These are phyloP conservation scores for Botrytis galanthina DNA, from an alignment of 2,329 filamentous ascomycete genomes.

Conservation along the genomic window DNA sequence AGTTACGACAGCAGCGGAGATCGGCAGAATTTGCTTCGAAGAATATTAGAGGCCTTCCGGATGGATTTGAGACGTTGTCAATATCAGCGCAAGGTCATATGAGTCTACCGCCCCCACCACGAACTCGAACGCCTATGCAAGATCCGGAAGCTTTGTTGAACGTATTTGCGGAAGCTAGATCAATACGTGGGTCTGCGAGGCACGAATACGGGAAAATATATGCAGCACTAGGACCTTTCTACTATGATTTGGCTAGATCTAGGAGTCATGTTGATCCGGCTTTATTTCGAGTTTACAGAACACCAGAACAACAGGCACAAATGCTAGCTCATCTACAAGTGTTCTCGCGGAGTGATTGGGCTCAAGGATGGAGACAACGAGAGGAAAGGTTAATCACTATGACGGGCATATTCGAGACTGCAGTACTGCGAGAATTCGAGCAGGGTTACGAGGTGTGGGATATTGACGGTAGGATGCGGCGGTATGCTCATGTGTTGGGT, in stretches of 20 bases:
- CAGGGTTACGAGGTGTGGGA: slow-evolving; percentile 88
- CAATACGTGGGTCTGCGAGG: slow-evolving; percentile 78
- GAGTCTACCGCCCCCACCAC: slow-evolving; percentile 34
- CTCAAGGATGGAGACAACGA: slow-evolving; percentile 68
- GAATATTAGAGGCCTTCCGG: slow-evolving; percentile 46
- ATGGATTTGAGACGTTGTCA: slow-evolving; percentile 79
- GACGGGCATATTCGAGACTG: slow-evolving; percentile 82
- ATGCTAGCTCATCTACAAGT: slow-evolving; percentile 78
- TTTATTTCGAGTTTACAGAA: slow-evolving; percentile 81
- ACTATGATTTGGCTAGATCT: slow-evolving; percentile 73
- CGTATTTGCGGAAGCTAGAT: slow-evolving; percentile 68
- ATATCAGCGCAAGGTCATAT: slow-evolving; percentile 45
- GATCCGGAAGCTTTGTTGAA: slow-evolving; percentile 65
- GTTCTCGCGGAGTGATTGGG: slow-evolving; percentile 79
- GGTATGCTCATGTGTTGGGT: slow-evolving; percentile 83
- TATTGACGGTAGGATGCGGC: slow-evolving; percentile 81
- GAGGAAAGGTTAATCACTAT: slow-evolving; percentile 72
- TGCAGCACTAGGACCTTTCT: slow-evolving; percentile 83
- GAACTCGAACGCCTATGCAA: slow-evolving; percentile 43
- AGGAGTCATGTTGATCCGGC: slow-evolving; percentile 75
- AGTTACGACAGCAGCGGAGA: slow-evolving; percentile 54
- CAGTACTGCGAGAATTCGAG: slow-evolving; percentile 87
- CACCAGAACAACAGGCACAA: slow-evolving; percentile 85
- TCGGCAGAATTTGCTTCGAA: slow-evolving; percentile 34
- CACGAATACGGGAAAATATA: slow-evolving; percentile 92